Conservation (phyloP, 73 alveolate species). For the Uronychia setigera region DNA sequence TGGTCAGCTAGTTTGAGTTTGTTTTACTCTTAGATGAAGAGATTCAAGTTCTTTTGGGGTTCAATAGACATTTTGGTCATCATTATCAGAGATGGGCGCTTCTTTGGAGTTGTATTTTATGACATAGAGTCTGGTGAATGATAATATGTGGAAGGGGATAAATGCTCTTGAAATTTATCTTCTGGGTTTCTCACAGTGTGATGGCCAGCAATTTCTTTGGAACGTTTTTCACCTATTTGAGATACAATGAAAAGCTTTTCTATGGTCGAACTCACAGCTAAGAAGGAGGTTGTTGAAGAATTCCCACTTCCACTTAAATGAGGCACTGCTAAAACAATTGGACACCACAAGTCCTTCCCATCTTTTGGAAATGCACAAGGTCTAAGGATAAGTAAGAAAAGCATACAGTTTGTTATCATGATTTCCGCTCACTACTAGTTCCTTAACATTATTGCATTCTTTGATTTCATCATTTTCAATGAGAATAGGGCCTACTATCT, state of each 20-base stretch:
- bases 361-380: neutral
- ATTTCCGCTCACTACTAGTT: neutral
- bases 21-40: neutral
- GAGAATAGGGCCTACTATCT: conserved; percentile 12
- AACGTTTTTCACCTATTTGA: neutral
- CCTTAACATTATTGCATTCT: neutral
- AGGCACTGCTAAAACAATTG: conserved; percentile 26
- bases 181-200: too few species aligned
- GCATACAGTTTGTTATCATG: conserved; percentile 1
- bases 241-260: neutral
- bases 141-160: too few species aligned
- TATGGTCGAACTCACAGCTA: too few species aligned
- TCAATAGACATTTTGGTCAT: neutral
- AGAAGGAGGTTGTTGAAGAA: neutral
- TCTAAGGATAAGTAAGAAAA: neutral
- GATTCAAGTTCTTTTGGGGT: neutral
- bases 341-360: conserved; percentile 11
- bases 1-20: neutral
- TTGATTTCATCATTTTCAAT: conserved; percentile 6
- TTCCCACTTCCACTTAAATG: conserved; percentile 20
- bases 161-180: neutral
- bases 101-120: neutral
- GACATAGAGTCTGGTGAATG: neutral
- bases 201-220: neutral
- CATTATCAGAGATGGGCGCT: neutral